Base-by-base conservation (phyloP, 257 asterid genomes). In the Lycium barbarum region DNA sequence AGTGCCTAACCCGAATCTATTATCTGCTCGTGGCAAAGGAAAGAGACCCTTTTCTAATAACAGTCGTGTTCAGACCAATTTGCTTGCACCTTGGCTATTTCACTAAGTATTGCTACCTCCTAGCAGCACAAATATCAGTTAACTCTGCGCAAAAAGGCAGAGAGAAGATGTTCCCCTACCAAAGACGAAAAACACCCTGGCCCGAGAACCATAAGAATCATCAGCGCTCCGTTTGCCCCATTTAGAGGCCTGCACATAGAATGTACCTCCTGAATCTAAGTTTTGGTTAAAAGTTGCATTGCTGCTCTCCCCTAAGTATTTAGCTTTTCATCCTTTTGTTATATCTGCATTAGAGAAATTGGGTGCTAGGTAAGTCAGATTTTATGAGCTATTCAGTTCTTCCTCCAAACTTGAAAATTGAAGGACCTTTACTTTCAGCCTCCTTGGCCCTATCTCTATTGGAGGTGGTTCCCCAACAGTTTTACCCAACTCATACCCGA, bases 171-270 rank as follows among this genome's bases (percentile, higher is more conserved):
- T 47, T 84, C 86, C 58, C 86, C 55, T 61, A 66, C 72, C 74
- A 74, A 74, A 73, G 82, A 84, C 40, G 54, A 35, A 47, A 61
- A 74, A 76, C 74, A 84, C 67, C 86, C 58, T 13, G 62, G 54
- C 78, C 78, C 22, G 26, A 72, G 35, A 72, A 83, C 74, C 59
- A 58, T 59, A 73, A 54, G 83, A 72, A 61, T 59, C 63, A 72
- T 81, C 76, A 59, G 14, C 53, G 35, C 40, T 55, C 54, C 20
- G 6, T n/a, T 84, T 84, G 38, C 83, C 86, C 17, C 51, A 59
- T 22, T 84, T 73, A 14, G 86, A 71, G 76, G 86, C 86, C 82
- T 74, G 83, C 78, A 84, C 86, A 74, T 45, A 61, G 66, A 84
- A 84, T 84, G n/a, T 62, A n/a, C 43, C 22, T 40, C 83, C 81